Conservation (phyloP, 805 yeast genomes). For the Clavispora vitiphila region DNA sequence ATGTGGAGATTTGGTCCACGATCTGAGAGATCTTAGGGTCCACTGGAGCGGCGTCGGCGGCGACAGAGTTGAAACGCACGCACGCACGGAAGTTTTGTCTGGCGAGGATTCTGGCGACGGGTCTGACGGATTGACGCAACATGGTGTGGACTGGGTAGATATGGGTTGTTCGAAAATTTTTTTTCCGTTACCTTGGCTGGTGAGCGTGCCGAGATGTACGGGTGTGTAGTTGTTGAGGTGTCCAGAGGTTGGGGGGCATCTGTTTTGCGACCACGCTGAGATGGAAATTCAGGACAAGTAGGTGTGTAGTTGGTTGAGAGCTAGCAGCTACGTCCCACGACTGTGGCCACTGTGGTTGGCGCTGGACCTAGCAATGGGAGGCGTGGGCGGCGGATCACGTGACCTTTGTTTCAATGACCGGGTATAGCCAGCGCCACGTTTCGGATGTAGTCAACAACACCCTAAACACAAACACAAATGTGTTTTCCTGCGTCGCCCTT, state of each 20-base stretch:
- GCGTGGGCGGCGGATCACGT: no score
- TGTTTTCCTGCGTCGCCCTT: no score
- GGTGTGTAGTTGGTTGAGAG: no score
- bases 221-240: constrained; percentile 3
- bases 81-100: constrained; percentile 20
- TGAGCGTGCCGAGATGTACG: constrained; percentile 9
- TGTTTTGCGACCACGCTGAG: no score
- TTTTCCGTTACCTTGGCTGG: constrained; percentile 1
- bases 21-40: constrained; percentile 85
- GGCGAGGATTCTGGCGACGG: constrained; percentile 29
- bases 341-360: no score
- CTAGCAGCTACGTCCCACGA: no score
- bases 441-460: no score
- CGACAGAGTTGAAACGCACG: constrained; percentile 47
- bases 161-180: constrained; percentile 9
- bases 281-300: no score
- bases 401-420: no score
- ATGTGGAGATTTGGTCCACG: constrained; percentile 84
- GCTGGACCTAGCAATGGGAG: no score
- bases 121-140: constrained; percentile 37
- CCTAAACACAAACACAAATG: no score
- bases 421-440: no score
- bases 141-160: constrained; percentile 8
- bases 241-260: neutral
- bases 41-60: constrained; percentile 47